Base-by-base conservation (phyloP, 169 alveolate genomes). In the Cryptosporidium muris region DNA sequence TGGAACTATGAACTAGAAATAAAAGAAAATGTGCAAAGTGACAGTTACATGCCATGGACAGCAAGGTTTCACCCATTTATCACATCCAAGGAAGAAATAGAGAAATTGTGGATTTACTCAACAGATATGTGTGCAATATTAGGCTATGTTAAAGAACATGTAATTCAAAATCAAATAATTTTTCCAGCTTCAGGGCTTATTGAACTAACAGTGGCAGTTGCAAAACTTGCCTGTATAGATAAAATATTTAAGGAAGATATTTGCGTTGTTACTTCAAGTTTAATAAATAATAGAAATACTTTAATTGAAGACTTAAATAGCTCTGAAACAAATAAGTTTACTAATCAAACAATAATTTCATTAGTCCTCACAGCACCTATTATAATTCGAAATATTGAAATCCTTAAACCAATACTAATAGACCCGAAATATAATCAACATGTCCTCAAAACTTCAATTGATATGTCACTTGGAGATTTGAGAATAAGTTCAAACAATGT, bases 61-160 rank as follows among this genome's bases (percentile, higher is more conserved):
- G 60, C 60, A 38, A 74, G 85, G 45, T 74, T 74, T 42, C 85
- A 74, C 40, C 85, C 85, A n/a, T 74, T 74, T 54, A 74, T 74
- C 37, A 45, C 68, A 58, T 25, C 42, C 7, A 56, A 54, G 48
- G 62, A 74, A n/a, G 48, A 48, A 16, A 53, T 58, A 4, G 85
- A 74, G 9, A 68, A 74, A 74, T 42, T 8, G 4, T 74, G 9
- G 25, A 36, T 64, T 3, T 74, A 56, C 14, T 12, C 37, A 3
- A 45, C 60, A 48, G 54, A 66, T 43, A 42, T 7, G 16, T 8
- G 11, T 8, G 60, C 54, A 47, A 58, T 47, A 48, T 54, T 45
- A 12, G 54, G 60, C 54, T 74, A 74, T 58, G 37, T 74, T 16
- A 8, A 16, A 8, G 85, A 49, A 7, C 85, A 74, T 34, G 45